phyloP scores from a whole-genome alignment of 495 filamentous ascomycete species.

The Eremomyces bilateralis region DNA sequence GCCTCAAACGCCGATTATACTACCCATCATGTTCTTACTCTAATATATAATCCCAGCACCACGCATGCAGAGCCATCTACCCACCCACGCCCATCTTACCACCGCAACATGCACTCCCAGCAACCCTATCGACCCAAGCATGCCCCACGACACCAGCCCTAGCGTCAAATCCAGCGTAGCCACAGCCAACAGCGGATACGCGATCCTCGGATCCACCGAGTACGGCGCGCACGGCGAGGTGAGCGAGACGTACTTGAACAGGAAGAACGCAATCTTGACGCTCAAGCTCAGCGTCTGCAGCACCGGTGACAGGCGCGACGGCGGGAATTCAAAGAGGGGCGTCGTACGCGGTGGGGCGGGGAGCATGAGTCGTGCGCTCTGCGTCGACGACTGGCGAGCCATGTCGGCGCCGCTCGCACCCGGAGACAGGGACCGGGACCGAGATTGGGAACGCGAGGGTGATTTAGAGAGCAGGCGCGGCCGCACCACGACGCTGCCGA shows the following conservation, averaged over 20 bases:
- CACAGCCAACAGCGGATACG: constrained; percentile 1
- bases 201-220: neutral
- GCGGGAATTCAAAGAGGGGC: neutral
- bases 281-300: neutral
- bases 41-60: too few relatives aligned
- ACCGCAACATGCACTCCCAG: too few relatives aligned
- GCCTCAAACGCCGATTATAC: too few relatives aligned
- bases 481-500: neutral
- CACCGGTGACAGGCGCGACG: neutral
- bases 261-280: constrained; percentile 12
- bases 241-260: constrained; percentile 16
- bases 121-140: too few relatives aligned
- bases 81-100: too few relatives aligned
- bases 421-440: neutral
- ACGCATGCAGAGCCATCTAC: too few relatives aligned
- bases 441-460: too few relatives aligned
- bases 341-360: neutral
- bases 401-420: neutral
- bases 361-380: neutral
- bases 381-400: neutral
- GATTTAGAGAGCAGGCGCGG: neutral
- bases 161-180: constrained; percentile 1
- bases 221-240: constrained; percentile 6
- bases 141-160: too few relatives aligned
- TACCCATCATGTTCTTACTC: too few relatives aligned